Conservation (phyloP, 768 basidiomycete genomes). For the Tricholoma saponaceum region DNA sequence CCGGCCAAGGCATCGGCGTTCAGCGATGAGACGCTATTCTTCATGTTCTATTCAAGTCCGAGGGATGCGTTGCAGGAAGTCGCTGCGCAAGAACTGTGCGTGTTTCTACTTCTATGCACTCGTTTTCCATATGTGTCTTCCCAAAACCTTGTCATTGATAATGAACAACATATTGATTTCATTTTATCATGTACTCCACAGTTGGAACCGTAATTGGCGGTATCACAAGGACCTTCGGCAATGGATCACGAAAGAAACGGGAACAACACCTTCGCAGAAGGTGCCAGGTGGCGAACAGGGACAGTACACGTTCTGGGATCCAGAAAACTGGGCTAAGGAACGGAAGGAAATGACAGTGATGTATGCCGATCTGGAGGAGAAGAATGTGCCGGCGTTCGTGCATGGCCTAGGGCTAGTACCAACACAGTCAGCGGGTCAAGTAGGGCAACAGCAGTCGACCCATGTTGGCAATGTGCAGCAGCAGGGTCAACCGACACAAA, state of each 20-base stretch:
- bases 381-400: conserved; percentile 58
- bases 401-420: conserved; percentile 45
- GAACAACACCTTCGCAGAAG: conserved; percentile 71
- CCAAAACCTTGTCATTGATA: not conserved
- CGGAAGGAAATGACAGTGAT: conserved; percentile 75
- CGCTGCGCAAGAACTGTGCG: conserved; percentile 92
- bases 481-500: conserved; percentile 28
- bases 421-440: conserved; percentile 31
- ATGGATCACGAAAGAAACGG: conserved; percentile 85
- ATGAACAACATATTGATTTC: conserved; percentile 1
- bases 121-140: not conserved
- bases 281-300: conserved; percentile 82
- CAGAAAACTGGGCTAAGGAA: conserved; percentile 73
- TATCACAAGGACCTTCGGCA: conserved; percentile 90
- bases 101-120: conserved; percentile 20
- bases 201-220: conserved; percentile 93
- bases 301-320: conserved; percentile 88
- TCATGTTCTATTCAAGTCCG: conserved; percentile 96
- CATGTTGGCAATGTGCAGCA: conserved; percentile 6
- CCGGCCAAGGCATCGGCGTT: conserved; percentile 79
- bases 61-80: conserved; percentile 91
- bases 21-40: conserved; percentile 95
- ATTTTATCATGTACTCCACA: conserved; percentile 23
- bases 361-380: conserved; percentile 73
- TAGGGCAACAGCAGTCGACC: conserved; percentile 31